Evolutionary conservation across 257 asterid genomes (phyloP), one percentile per base, ranked within the genome.

Genomic region (Ajuga chamaepitys): DNA sequence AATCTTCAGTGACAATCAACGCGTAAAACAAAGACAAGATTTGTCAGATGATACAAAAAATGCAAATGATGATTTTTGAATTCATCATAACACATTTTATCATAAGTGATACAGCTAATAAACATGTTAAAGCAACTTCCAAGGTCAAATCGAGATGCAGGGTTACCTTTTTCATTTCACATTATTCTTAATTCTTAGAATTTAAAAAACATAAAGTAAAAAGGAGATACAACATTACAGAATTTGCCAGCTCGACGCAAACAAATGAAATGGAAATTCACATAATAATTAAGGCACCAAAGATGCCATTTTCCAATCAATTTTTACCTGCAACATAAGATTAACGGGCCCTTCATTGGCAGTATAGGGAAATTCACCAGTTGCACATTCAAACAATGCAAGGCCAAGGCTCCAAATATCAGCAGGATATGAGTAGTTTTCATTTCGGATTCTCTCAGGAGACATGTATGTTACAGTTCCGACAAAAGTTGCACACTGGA

Each of bases 351-450:
- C 99, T 79, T 94, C 96, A 64, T 83, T 83, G 14, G 99, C 99
- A 62, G 83, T 66, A 77, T 90, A 94, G 6, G 99, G 99, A 68
- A 94, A 94, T 82, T 86, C 96, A 58, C 99, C 99, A 1, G 97
- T 90, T 32, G 95, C 99, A 80, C 99, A 94, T 75, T 94, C 99
- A 64, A 94, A 90, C 52, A 94, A 83, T n/a, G 99, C 95, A 68
- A 94, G 96, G 17, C 99, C 97, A 34, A 94, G 96, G 81, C 99
- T 94, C 99, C 99, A 94, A 48, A 94, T 85, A 79, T 94, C 99
- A 78, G 99, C 99, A 45, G 99, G 96, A 74, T 86, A 94, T 17
- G 99, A 94, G 77, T 94, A 94, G 60, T 71, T 94, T 72, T 90
- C 97, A 57, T 90, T 90, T 72, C 96, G 85, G 74, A 94, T 94